Conservation (phyloP, 352 stramenopile genomes). For the Pilasporangium apinafurcum region DNA sequence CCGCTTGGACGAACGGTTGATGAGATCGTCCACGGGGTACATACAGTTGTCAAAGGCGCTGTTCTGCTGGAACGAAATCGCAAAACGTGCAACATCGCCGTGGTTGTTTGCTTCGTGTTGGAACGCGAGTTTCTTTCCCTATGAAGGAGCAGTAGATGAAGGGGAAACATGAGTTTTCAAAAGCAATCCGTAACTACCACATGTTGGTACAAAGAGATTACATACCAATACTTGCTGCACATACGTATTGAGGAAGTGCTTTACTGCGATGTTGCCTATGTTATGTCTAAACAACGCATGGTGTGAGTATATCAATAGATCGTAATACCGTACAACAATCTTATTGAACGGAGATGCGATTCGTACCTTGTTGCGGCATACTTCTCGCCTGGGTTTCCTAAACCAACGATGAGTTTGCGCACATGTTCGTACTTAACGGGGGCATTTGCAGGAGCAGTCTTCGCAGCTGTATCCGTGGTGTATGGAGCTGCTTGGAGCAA, state of each 20-base stretch:
- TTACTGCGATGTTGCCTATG: slow-evolving; percentile 57
- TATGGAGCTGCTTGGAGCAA: too few species aligned
- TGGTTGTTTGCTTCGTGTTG: slow-evolving; percentile 55
- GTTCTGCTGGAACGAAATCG: slow-evolving; percentile 58
- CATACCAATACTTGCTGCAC: slow-evolving; percentile 48
- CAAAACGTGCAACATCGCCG: slow-evolving; percentile 56
- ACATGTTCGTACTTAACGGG: slow-evolving; percentile 72
- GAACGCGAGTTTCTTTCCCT: slow-evolving; percentile 43
- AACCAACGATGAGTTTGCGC: slow-evolving; percentile 77
- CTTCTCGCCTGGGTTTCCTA: slow-evolving; percentile 82
- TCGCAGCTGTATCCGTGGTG: too few species aligned
- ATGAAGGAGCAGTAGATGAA: neutral
- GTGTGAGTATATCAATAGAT: neutral
- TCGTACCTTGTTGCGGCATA: slow-evolving; percentile 68
- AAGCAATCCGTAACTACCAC: neutral
- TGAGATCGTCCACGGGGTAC: slow-evolving; percentile 62
- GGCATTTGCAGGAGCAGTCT: too few species aligned
- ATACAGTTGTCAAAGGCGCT: slow-evolving; percentile 18
- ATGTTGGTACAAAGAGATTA: neutral
- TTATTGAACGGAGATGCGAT: too few species aligned
- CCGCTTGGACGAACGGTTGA: slow-evolving; percentile 65
- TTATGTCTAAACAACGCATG: slow-evolving; percentile 49
- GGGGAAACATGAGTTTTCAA: neutral
- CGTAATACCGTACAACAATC: too few species aligned
- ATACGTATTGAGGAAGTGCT: slow-evolving; percentile 68